phyloP scores from a whole-genome alignment of 106 monocot genomes.

The Phalaenopsis aphrodite region DNA sequence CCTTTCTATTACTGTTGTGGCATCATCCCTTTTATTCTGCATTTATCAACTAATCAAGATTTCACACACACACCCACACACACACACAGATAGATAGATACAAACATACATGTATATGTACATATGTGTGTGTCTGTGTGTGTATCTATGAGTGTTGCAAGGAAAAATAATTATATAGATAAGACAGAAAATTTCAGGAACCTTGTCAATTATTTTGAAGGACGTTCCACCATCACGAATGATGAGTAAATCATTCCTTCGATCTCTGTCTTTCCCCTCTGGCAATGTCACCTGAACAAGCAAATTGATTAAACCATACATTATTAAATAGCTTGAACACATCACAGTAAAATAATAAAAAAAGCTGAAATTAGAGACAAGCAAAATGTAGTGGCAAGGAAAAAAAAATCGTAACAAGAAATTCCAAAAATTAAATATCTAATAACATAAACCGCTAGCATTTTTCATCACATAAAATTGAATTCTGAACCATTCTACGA shows the following conservation, averaged over 20 bases:
- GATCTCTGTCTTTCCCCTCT: conserved; percentile 63
- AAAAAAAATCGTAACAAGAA: too few species aligned
- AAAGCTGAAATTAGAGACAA: too few species aligned
- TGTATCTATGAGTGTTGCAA: too few species aligned
- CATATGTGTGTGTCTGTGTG: too few species aligned
- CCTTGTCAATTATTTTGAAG: conserved; percentile 82
- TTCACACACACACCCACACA: neutral
- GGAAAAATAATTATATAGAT: neutral
- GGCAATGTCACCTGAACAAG: conserved; percentile 56
- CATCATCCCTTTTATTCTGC: conserved; percentile 71
- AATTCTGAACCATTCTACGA: too few species aligned
- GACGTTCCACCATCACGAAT: conserved; percentile 80
- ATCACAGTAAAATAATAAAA: too few species aligned
- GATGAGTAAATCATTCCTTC: conserved; percentile 66
- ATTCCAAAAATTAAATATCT: too few species aligned
- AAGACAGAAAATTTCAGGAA: too few species aligned
- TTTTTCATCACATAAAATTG: too few species aligned
- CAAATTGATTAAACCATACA: neutral
- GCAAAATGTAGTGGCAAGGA: too few species aligned
- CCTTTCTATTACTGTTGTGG: conserved; percentile 70
- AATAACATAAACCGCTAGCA: too few species aligned
- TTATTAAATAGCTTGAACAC: too few species aligned
- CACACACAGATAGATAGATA: neutral
- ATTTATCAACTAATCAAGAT: neutral
- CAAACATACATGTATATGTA: neutral